Evolutionary conservation across 257 asterid genomes (phyloP).

Genomic region (Verbena officinalis): DNA sequence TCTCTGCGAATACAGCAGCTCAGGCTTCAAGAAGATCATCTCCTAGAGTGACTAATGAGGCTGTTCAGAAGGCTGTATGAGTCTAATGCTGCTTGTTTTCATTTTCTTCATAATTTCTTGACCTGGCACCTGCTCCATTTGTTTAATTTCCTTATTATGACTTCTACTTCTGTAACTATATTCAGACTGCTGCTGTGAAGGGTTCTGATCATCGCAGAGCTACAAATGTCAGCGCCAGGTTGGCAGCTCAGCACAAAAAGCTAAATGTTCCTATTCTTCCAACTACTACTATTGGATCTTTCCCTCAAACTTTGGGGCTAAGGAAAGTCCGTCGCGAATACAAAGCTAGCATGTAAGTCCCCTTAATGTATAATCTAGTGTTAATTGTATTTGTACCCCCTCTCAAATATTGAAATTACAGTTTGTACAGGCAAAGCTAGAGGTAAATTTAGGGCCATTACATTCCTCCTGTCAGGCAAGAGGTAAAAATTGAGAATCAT

Average conservation of each 20-base stretch:
- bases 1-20: constrained; percentile 70
- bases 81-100: constrained; percentile 7
- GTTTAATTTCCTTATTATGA: background rate
- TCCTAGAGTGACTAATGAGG: constrained; percentile 67
- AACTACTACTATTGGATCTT: constrained; percentile 93
- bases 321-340: constrained; percentile 93
- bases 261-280: constrained; percentile 86
- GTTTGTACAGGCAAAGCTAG: too few species aligned
- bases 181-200: constrained; percentile 71
- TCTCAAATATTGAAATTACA: too few species aligned
- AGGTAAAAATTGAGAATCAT: too few species aligned
- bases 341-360: constrained; percentile 75
- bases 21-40: constrained; percentile 80
- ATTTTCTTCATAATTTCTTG: background rate
- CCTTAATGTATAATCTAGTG: background rate
- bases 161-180: background rate
- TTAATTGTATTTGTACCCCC: too few species aligned
- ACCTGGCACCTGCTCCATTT: background rate
- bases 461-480: too few species aligned
- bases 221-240: constrained; percentile 65
- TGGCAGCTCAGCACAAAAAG: constrained; percentile 78
- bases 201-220: constrained; percentile 79
- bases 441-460: too few species aligned
- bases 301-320: constrained; percentile 83
- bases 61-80: constrained; percentile 87